Conservation (phyloP, 1,284 basidiomycete species). For the Trametes sp. region DNA sequence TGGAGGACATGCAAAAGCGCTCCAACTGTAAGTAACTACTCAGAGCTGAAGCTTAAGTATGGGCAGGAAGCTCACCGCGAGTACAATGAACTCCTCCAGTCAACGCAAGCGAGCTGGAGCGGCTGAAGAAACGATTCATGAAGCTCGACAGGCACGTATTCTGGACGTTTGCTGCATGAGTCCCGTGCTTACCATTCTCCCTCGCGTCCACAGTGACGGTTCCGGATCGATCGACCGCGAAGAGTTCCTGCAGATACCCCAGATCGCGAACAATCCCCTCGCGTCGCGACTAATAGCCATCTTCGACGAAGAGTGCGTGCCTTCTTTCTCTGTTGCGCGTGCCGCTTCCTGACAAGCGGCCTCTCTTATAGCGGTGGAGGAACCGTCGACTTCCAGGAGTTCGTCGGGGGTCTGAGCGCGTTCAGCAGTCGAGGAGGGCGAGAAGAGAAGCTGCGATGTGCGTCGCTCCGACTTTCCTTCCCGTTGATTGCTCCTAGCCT, state of each 20-base stretch:
- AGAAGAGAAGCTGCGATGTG: slow-evolving; percentile 97
- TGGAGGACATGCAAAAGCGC: slow-evolving; percentile 92
- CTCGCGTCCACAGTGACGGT: slow-evolving; percentile 70
- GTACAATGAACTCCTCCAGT: slow-evolving; percentile 66
- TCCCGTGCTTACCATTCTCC: background rate
- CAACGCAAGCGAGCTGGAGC: slow-evolving; percentile 90
- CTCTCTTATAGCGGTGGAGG: slow-evolving; percentile 83
- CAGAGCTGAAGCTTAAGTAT: no score
- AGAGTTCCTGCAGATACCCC: slow-evolving; percentile 98
- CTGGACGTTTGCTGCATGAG: background rate
- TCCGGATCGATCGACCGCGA: slow-evolving; percentile 98
- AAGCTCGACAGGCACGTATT: slow-evolving; percentile 86
- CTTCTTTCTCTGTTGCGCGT: background rate
- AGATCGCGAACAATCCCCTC: slow-evolving; percentile 97
- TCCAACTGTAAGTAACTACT: slow-evolving; percentile 92
- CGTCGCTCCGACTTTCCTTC: slow-evolving; percentile 43
- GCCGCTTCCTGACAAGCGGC: background rate
- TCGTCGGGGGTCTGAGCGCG: slow-evolving; percentile 96
- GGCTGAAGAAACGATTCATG: slow-evolving; percentile 99
- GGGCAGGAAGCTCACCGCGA: no score
- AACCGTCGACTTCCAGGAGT: slow-evolving; percentile 99
- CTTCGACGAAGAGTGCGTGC: slow-evolving; percentile 95
- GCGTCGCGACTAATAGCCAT: slow-evolving; percentile 99
- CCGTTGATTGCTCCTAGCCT: background rate
- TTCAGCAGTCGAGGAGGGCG: slow-evolving; percentile 96